Conservation (phyloP, 2,329 filamentous ascomycete species). For the Clarireedia sp. region DNA sequence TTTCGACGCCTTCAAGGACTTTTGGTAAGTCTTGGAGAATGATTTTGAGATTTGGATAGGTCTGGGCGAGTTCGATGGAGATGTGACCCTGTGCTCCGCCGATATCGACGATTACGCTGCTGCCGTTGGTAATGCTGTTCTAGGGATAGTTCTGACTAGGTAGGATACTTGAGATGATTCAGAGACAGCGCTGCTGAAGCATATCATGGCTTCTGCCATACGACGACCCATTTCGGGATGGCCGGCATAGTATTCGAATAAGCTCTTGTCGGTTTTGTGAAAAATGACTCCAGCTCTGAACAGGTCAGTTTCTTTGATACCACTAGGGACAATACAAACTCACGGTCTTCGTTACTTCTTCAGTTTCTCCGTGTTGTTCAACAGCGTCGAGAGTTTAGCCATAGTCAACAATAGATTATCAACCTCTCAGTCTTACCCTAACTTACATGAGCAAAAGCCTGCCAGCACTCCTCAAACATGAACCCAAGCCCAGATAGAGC, state of each 20-base stretch:
- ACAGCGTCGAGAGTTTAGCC: neutral
- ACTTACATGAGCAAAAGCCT: neutral
- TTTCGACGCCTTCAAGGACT: constrained; percentile 9
- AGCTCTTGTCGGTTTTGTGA: neutral
- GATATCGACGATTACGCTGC: constrained; percentile 2
- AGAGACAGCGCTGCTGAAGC: neutral
- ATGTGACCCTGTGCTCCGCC: constrained; percentile 23
- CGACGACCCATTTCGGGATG: neutral
- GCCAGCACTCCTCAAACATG: neutral
- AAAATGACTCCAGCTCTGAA: neutral
- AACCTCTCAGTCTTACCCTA: neutral
- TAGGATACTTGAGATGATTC: neutral
- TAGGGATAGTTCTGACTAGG: neutral
- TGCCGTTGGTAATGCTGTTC: neutral
- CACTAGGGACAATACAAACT: too few relatives aligned
- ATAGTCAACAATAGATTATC: neutral
- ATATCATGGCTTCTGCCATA: neutral
- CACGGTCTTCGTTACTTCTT: neutral
- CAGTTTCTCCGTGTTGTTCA: neutral
- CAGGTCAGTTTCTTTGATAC: neutral
- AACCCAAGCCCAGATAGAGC: neutral
- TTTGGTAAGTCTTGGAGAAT: constrained; percentile 15
- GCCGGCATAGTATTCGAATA: neutral
- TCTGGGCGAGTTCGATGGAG: constrained; percentile 18
- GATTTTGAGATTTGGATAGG: constrained; percentile 21